These are phyloP conservation scores for Endotrypanum monterogeii DNA, from an alignment of 208 protist genomes.

Conservation along the genomic window DNA sequence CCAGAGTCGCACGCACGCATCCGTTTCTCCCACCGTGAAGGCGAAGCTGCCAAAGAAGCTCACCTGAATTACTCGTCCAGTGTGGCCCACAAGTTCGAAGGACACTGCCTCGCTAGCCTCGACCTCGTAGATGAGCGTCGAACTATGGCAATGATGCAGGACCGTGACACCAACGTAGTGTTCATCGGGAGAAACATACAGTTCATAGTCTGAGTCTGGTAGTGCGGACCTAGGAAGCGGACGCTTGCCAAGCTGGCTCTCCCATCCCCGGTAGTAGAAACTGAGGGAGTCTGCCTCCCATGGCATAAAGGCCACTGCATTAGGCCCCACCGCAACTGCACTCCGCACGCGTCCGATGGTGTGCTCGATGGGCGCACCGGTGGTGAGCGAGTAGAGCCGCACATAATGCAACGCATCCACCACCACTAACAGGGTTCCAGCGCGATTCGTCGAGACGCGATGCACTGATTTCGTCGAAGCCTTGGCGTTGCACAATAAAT, in stretches of 20 bases:
- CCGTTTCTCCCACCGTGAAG: conserved; percentile 47
- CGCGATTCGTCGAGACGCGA: conserved; percentile 37
- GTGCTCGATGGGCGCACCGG: conserved; percentile 30
- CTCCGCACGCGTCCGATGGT: conserved; percentile 22
- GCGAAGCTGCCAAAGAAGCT: conserved; percentile 70
- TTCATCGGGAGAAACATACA: conserved; percentile 30
- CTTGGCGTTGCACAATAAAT: conserved; percentile 63
- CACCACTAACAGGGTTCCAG: conserved; percentile 27
- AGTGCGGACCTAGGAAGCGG: conserved; percentile 34
- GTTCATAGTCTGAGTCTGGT: conserved; percentile 24
- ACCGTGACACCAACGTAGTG: conserved; percentile 34
- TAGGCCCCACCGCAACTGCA: conserved; percentile 37
- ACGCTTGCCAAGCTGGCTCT: conserved; percentile 18
- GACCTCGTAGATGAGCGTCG: conserved; percentile 37
- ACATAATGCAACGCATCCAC: conserved; percentile 32
- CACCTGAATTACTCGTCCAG: conserved; percentile 34
- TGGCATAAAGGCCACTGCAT: conserved; percentile 42
- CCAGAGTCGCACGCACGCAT: conserved; percentile 68
- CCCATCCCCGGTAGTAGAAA: conserved; percentile 19
- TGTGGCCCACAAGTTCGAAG: conserved; percentile 59
- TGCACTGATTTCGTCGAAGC: conserved; percentile 50
- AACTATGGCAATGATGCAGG: conserved; percentile 27
- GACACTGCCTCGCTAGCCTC: conserved; percentile 30
- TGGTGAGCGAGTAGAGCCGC: conserved; percentile 47
- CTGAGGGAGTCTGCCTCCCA: conserved; percentile 14